Evolutionary conservation across 2,329 filamentous ascomycete genomes (phyloP).

Genomic region (Aspergillus ustus): DNA sequence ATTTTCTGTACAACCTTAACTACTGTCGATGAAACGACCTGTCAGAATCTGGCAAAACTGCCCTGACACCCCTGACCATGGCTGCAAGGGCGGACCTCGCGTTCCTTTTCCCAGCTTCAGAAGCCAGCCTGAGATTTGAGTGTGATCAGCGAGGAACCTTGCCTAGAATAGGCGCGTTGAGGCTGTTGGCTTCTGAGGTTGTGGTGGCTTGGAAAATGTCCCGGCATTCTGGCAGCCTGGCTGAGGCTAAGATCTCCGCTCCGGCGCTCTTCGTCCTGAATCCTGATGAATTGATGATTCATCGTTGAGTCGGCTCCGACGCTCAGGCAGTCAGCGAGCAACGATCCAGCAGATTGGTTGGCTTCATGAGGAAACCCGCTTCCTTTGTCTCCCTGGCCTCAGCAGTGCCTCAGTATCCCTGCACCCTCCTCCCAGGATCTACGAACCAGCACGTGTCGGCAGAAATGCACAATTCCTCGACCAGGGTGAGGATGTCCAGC

Average conservation of each 20-base stretch:
- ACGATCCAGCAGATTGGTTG: background rate
- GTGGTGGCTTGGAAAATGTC: conserved; percentile 23
- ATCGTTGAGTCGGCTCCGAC: conserved; percentile 17
- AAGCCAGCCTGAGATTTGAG: conserved; percentile 9
- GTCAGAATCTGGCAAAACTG: conserved; percentile 20
- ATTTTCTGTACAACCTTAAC: conserved; percentile 9
- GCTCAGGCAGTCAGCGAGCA: conserved; percentile 13
- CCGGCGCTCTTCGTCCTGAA: conserved; percentile 19
- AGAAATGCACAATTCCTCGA: conserved; percentile 13
- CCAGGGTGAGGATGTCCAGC: background rate
- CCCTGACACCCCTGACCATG: conserved; percentile 21
- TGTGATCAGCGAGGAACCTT: conserved; percentile 19
- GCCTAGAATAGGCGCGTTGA: conserved; percentile 15
- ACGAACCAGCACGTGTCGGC: conserved; percentile 29
- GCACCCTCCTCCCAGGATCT: conserved; percentile 20
- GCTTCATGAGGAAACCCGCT: background rate
- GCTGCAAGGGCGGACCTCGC: conserved; percentile 21
- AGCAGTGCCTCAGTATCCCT: conserved; percentile 8
- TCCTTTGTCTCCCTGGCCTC: conserved; percentile 1
- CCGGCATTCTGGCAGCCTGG: conserved; percentile 26
- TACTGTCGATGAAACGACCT: conserved; percentile 26
- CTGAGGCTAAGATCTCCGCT: conserved; percentile 28
- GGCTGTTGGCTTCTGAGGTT: conserved; percentile 3
- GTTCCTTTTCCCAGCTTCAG: background rate
- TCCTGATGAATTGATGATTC: conserved; percentile 21